phyloP scores from a whole-genome alignment of 768 basidiomycete genomes.

The Boletus reticulatus region DNA sequence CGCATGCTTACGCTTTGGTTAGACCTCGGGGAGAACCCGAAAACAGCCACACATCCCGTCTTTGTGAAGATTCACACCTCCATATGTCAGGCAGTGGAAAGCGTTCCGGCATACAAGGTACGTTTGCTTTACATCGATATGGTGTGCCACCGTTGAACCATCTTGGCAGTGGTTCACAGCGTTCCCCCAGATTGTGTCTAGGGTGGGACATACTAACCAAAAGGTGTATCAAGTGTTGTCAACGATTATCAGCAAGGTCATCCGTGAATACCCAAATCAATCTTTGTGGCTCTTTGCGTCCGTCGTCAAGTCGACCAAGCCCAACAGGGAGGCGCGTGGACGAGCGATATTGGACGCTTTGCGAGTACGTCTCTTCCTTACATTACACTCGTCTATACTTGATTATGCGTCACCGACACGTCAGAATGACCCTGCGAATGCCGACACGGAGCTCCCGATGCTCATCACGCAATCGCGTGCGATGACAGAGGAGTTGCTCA shows the following conservation, averaged over 20 bases:
- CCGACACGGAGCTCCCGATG: conserved; percentile 38
- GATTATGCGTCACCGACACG: not conserved
- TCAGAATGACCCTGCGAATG: conserved; percentile 48
- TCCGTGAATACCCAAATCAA: conserved; percentile 86
- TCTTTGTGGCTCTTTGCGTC: conserved; percentile 91
- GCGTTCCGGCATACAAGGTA: conserved; percentile 80
- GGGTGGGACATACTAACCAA: conserved; percentile 73
- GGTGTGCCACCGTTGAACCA: conserved; percentile 7
- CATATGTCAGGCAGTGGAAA: conserved; percentile 53
- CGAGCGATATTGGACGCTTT: conserved; percentile 54
- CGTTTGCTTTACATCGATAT: conserved; percentile 5
- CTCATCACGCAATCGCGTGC: conserved; percentile 53
- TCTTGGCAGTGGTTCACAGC: conserved; percentile 84
- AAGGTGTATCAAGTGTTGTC: conserved; percentile 60
- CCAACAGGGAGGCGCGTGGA: conserved; percentile 59
- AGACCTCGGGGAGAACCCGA: conserved; percentile 68
- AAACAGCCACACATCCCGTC: conserved; percentile 28
- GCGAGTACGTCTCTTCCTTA: conserved; percentile 40
- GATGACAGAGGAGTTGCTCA: conserved; percentile 71
- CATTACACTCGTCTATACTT: not conserved
- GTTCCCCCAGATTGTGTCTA: conserved; percentile 95
- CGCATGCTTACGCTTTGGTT: conserved; percentile 94
- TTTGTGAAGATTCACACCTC: conserved; percentile 57
- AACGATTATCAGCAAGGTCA: conserved; percentile 65
- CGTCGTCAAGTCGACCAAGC: conserved; percentile 80